phyloP scores from a whole-genome alignment of 495 filamentous ascomycete species.

The Elasticomyces elasticus region DNA sequence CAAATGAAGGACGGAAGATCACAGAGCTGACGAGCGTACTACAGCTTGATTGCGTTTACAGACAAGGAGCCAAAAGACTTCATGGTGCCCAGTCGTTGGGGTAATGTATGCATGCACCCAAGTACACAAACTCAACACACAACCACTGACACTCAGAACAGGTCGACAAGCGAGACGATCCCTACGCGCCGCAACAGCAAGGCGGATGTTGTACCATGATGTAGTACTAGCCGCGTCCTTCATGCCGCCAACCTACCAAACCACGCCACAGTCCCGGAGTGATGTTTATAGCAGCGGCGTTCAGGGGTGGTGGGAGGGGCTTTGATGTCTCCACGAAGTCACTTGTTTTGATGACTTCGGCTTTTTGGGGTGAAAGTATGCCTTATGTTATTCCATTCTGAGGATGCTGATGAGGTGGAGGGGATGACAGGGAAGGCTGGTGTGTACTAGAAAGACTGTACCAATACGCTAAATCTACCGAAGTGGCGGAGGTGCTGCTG shows the following conservation, averaged over 20 bases:
- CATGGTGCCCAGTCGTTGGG: conserved; percentile 98
- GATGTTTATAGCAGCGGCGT: conserved; percentile 21
- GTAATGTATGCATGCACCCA: conserved; percentile 50
- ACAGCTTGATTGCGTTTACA: conserved; percentile 90
- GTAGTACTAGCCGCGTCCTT: conserved; percentile 39
- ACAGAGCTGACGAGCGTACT: conserved; percentile 3
- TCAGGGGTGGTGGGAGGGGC: not conserved
- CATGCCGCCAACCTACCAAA: not conserved
- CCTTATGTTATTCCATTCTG: not conserved
- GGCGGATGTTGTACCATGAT: conserved; percentile 89
- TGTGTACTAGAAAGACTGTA: no score
- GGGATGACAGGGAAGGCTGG: no score
- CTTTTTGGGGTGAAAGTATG: not conserved
- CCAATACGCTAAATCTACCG: no score
- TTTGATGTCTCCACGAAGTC: not conserved
- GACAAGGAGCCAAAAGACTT: conserved; percentile 87
- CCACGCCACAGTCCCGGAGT: not conserved
- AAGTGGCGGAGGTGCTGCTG: no score
- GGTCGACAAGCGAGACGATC: conserved; percentile 87
- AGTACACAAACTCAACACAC: not conserved
- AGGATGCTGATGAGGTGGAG: not conserved
- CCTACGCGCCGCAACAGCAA: conserved; percentile 86
- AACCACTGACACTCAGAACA: conserved; percentile 29
- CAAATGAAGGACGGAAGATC: not conserved
- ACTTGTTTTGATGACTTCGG: not conserved